Evolutionary conservation across 2,329 filamentous ascomycete species (phyloP).

Genomic region (Macrophomina phaseolina): DNA sequence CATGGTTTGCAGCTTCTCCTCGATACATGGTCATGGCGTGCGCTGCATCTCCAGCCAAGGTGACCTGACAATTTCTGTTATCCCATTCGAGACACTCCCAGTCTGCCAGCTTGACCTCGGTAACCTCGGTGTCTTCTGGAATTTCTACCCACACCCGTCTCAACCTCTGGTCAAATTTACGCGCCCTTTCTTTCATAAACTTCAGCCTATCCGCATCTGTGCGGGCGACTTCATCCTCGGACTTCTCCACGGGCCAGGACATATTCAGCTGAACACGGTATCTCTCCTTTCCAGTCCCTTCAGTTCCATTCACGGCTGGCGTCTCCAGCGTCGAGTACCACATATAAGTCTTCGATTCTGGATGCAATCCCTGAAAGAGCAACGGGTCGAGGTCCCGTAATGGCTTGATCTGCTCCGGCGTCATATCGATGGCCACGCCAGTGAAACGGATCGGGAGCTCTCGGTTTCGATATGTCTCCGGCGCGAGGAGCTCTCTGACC

Average conservation of each 20-base stretch:
- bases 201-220: conserved; percentile 24
- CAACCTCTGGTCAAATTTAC: conserved; percentile 25
- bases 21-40: conserved; percentile 29
- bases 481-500: conserved; percentile 44
- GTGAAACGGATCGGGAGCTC: conserved; percentile 48
- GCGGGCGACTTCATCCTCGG: conserved; percentile 27
- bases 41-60: conserved; percentile 3
- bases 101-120: conserved; percentile 31
- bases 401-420: conserved; percentile 35
- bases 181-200: conserved; percentile 30
- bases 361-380: conserved; percentile 32
- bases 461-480: conserved; percentile 35
- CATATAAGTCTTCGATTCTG: conserved; percentile 30
- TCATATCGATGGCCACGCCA: conserved; percentile 48
- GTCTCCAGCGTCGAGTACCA: conserved; percentile 49
- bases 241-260: conserved; percentile 47
- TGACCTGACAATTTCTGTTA: conserved; percentile 17
- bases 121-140: conserved; percentile 28
- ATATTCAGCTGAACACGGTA: conserved; percentile 55
- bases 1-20: conserved; percentile 31
- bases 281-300: conserved; percentile 38
- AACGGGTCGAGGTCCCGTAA: conserved; percentile 32
- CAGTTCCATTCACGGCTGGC: conserved; percentile 45
- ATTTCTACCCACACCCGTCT: conserved; percentile 23
- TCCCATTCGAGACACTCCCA: conserved; percentile 30